A percentile compares a stretch with the other conserved stretches of the same genome.
These are phyloP conservation scores for Fusarium haematococcum DNA, from an alignment of 2,329 filamentous ascomycete genomes.

Conservation along the genomic window DNA sequence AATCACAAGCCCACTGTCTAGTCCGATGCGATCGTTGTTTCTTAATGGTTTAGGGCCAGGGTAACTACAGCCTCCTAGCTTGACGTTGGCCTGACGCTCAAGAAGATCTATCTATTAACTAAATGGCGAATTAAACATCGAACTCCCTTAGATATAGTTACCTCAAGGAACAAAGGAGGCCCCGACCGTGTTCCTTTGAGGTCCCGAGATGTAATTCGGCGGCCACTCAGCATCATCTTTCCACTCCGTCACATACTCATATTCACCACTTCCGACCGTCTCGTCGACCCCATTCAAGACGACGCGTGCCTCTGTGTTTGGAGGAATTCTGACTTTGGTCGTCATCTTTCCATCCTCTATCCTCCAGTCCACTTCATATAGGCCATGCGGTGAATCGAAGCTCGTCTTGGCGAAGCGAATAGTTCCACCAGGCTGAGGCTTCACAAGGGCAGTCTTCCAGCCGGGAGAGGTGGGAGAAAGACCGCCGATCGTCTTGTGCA, in stretches of 20 bases:
- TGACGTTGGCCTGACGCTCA: too few relatives aligned
- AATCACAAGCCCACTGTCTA: too few relatives aligned
- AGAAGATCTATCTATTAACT: too few relatives aligned
- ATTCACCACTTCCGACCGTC: constrained; percentile 8
- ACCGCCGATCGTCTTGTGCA: background rate
- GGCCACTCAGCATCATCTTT: constrained; percentile 1
- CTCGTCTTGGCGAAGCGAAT: constrained; percentile 4
- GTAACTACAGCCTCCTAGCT: too few relatives aligned
- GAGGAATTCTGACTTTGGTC: constrained; percentile 1
- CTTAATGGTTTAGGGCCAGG: too few relatives aligned
- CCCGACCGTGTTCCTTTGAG: background rate
- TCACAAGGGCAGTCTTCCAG: background rate
- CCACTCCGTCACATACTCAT: constrained; percentile 3
- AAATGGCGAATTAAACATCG: too few relatives aligned
- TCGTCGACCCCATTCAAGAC: constrained; percentile 4
- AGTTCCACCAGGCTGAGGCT: constrained; percentile 4
- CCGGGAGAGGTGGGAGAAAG: background rate
- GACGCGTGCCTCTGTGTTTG: constrained; percentile 2
- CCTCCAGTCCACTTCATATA: constrained; percentile 13
- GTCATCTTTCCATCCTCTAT: background rate
- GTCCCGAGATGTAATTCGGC: background rate
- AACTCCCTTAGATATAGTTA: too few relatives aligned
- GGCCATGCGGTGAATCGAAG: constrained; percentile 7
- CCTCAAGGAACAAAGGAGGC: background rate
- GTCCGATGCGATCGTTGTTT: too few relatives aligned